phyloP scores from a whole-genome alignment of 805 yeast genomes.

The Saccharomyces mikatae region DNA sequence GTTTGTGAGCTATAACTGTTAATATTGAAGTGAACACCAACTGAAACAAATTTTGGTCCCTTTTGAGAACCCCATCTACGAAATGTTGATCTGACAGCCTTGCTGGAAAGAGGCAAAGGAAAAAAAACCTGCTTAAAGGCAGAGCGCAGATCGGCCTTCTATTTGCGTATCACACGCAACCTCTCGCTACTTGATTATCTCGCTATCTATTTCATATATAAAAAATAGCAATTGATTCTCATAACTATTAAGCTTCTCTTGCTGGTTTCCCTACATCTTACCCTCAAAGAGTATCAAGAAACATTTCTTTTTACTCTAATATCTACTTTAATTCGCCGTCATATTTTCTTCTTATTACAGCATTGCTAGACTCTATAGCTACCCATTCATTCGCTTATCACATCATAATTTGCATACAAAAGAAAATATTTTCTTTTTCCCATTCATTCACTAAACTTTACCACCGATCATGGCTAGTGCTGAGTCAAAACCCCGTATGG shows the following conservation, averaged over 20 bases:
- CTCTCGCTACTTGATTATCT: background rate
- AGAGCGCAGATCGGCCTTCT: background rate
- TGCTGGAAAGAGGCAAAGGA: background rate
- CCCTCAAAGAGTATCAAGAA: background rate
- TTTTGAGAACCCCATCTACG: background rate
- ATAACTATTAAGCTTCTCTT: background rate
- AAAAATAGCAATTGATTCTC: background rate
- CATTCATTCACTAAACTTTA: background rate
- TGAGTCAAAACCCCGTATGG: constrained; percentile 9
- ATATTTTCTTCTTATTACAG: background rate
- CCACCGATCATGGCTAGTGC: background rate
- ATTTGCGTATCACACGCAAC: background rate
- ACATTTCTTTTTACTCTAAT: background rate
- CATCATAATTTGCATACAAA: background rate
- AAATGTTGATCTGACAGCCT: background rate
- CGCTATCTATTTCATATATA: background rate
- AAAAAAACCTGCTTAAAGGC: background rate
- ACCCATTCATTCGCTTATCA: background rate
- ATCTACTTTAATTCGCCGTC: background rate
- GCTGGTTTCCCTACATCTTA: background rate
- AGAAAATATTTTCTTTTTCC: background rate
- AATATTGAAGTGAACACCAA: background rate
- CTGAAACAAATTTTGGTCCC: background rate
- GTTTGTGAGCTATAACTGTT: background rate
- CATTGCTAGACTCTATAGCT: background rate